Percentiles rank a stretch among this genome's conserved stretches.
Evolutionary conservation across 202 grass and related monocot species (phyloP).

Genomic region (Zizania palustris): DNA sequence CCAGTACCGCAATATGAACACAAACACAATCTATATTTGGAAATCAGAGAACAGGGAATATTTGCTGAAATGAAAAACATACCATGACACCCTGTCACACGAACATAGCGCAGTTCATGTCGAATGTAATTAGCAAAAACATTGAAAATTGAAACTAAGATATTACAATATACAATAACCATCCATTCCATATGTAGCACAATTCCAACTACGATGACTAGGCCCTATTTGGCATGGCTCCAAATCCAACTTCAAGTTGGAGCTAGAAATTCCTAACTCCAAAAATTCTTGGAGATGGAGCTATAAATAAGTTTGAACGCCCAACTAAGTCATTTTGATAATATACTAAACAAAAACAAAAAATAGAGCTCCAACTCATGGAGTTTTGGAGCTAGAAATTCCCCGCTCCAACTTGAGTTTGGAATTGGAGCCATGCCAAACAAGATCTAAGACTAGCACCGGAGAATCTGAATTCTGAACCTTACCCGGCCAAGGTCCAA

Average conservation of each 20-base stretch:
- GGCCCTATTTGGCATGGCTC: no score
- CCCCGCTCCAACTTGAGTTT: no score
- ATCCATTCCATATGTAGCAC: background rate
- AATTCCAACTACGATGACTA: conserved; percentile 7
- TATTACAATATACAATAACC: background rate
- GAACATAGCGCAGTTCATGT: background rate
- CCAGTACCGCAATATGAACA: background rate
- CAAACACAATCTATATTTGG: background rate
- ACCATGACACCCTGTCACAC: no score
- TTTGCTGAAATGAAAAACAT: background rate
- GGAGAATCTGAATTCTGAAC: conserved; percentile 5
- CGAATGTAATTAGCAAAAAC: conserved; percentile 18
- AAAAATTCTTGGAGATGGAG: no score
- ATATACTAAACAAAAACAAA: no score
- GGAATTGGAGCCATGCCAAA: no score
- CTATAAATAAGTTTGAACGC: no score
- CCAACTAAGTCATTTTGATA: no score
- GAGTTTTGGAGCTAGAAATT: no score
- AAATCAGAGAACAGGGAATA: background rate
- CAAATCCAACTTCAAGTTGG: no score
- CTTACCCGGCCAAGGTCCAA: background rate
- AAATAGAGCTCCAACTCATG: no score
- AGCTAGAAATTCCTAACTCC: no score
- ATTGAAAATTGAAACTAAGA: background rate
- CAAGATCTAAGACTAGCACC: background rate